A percentile compares a stretch with the other conserved stretches of the same genome.
These are phyloP conservation scores for Nemophila menziesii DNA, from an alignment of 257 asterid species.

Conservation along the genomic window DNA sequence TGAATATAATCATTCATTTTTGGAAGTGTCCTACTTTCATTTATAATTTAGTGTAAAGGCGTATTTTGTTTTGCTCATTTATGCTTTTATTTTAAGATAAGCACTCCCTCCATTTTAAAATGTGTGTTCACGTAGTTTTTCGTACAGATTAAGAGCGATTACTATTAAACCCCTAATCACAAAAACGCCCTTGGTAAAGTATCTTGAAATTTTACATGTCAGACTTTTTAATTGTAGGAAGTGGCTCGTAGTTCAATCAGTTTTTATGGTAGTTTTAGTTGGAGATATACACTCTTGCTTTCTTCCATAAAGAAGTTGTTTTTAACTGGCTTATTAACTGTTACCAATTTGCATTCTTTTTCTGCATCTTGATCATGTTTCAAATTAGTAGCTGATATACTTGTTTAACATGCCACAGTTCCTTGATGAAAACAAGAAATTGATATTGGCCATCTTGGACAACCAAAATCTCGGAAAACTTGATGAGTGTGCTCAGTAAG, in stretches of 20 bases:
- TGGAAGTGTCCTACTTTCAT: background rate
- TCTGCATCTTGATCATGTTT: background rate
- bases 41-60: background rate
- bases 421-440: slow-evolving; percentile 89
- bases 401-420: slow-evolving; percentile 37
- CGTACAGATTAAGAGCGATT: too few species aligned
- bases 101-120: too few species aligned
- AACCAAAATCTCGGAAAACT: slow-evolving; percentile 95
- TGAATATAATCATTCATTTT: too few species aligned
- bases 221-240: too few species aligned
- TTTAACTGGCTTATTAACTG: background rate
- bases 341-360: background rate
- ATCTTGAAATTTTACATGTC: too few species aligned
- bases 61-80: background rate
- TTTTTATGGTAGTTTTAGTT: background rate
- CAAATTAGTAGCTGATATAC: background rate
- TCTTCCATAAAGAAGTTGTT: background rate
- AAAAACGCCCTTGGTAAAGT: too few species aligned
- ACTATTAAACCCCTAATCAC: too few species aligned
- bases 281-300: background rate
- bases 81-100: background rate
- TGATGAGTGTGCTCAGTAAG: slow-evolving; percentile 91
- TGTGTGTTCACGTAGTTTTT: too few species aligned
- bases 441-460: slow-evolving; percentile 90
- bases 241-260: too few species aligned